Percentiles rank a stretch among this genome's conserved stretches.
phyloP scores from a whole-genome alignment of 1,284 basidiomycete genomes.

The Taiwanofungus camphoratus region DNA sequence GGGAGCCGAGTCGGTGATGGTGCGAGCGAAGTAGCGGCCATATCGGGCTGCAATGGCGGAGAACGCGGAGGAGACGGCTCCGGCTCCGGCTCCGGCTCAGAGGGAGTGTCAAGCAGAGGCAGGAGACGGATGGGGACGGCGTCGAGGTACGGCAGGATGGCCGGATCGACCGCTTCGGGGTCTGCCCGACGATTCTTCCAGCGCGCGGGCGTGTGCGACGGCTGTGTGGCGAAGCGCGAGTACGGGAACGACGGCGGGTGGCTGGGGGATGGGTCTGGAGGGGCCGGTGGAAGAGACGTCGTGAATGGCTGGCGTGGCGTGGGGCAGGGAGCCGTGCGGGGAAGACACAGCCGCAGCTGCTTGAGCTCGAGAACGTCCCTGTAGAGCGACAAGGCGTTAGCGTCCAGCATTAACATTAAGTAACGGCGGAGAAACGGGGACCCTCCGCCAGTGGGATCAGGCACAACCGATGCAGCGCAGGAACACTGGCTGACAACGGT shows the following conservation, averaged over 20 bases:
- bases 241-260: constrained; percentile 20
- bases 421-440: not conserved
- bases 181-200: constrained; percentile 26
- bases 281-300: constrained; percentile 19
- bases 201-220: constrained; percentile 24
- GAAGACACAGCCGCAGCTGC: constrained; percentile 31
- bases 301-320: constrained; percentile 23
- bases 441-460: too few species aligned
- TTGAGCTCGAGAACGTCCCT: constrained; percentile 36
- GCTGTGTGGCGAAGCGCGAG: constrained; percentile 24
- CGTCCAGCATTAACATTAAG: not conserved
- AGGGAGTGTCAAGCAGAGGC: constrained; percentile 22
- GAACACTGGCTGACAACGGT: too few species aligned
- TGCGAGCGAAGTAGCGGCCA: not conserved
- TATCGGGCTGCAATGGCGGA: constrained; percentile 10
- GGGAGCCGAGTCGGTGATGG: constrained; percentile 11
- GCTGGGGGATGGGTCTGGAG: constrained; percentile 20
- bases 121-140: constrained; percentile 29
- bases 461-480: not conserved
- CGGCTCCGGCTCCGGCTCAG: constrained; percentile 5
- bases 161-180: constrained; percentile 20
- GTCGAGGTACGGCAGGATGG: constrained; percentile 28
- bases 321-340: constrained; percentile 24
- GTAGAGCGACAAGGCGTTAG: constrained; percentile 6
- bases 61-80: constrained; percentile 7